A percentile compares a stretch with the other conserved stretches of the same genome.
phyloP scores from a whole-genome alignment of 2,329 filamentous ascomycete species.

The Aspergillus sp. region DNA sequence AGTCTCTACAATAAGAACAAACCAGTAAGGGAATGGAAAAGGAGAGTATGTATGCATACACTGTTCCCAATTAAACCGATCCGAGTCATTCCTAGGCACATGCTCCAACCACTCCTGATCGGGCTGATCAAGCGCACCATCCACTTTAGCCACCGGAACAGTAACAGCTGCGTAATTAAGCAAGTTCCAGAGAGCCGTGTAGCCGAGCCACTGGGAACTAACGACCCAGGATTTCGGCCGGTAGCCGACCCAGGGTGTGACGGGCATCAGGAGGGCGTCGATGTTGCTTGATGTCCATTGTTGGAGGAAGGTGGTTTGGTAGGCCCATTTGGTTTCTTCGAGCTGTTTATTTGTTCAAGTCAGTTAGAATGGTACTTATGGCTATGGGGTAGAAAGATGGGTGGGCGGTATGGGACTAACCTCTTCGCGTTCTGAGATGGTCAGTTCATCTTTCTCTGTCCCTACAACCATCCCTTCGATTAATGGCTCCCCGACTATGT shows the following conservation, averaged over 20 bases:
- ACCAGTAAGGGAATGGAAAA: background rate
- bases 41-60: slow-evolving; percentile 15
- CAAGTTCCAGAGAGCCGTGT: slow-evolving; percentile 40
- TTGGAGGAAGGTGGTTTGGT: slow-evolving; percentile 22
- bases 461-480: slow-evolving; percentile 39
- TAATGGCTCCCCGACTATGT: slow-evolving; percentile 30
- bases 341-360: slow-evolving; percentile 9
- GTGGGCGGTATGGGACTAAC: slow-evolving; percentile 7
- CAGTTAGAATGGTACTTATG: background rate
- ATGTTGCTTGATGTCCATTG: slow-evolving; percentile 30
- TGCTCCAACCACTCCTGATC: slow-evolving; percentile 36
- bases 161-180: slow-evolving; percentile 36
- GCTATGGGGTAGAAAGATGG: background rate
- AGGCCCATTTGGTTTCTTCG: slow-evolving; percentile 24
- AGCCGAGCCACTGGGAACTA: slow-evolving; percentile 36
- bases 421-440: slow-evolving; percentile 23
- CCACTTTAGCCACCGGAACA: slow-evolving; percentile 46
- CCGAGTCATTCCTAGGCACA: slow-evolving; percentile 47
- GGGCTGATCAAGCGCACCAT: slow-evolving; percentile 36
- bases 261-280: slow-evolving; percentile 34
- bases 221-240: slow-evolving; percentile 32
- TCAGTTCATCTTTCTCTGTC: slow-evolving; percentile 26
- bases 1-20: no score
- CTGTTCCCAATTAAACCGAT: slow-evolving; percentile 49
- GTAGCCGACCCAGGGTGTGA: slow-evolving; percentile 32